Conservation (phyloP, 805 yeast species). For the Lachancea kluyveri region DNA sequence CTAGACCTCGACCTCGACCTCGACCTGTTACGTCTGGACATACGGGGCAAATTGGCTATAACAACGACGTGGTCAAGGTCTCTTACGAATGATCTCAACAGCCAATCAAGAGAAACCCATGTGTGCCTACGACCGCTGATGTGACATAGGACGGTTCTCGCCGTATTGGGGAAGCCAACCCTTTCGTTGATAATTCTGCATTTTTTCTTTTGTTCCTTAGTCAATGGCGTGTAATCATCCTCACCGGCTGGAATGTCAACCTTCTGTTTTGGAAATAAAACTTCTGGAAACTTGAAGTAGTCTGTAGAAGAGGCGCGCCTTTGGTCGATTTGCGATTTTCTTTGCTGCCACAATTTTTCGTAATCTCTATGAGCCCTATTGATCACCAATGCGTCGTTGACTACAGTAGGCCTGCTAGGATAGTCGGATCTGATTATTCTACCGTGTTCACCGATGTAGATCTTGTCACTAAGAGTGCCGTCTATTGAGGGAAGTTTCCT, state of each 20-base stretch:
- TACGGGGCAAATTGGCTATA: conserved; percentile 37
- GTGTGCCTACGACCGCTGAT: conserved; percentile 69
- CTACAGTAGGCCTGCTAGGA: conserved; percentile 29
- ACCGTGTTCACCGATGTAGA: conserved; percentile 26
- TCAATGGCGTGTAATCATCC: conserved; percentile 19
- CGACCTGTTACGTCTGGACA: conserved; percentile 9
- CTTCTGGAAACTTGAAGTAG: conserved; percentile 19
- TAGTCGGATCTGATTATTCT: conserved; percentile 30
- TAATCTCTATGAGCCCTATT: conserved; percentile 21
- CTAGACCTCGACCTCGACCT: conserved; percentile 12
- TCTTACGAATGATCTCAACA: conserved; percentile 45
- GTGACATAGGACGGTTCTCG: conserved; percentile 54
- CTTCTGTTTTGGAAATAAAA: conserved; percentile 13
- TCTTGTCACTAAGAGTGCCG: conserved; percentile 9
- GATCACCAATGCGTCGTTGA: conserved; percentile 27
- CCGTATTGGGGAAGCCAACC: conserved; percentile 22
- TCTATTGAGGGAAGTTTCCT: conserved; percentile 1
- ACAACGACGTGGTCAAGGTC: conserved; percentile 65
- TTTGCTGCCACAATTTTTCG: conserved; percentile 18
- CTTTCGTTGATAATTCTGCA: conserved; percentile 16
- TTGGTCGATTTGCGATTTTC: conserved; percentile 14
- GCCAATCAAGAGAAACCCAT: conserved; percentile 79
- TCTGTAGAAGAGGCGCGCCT: conserved; percentile 10
- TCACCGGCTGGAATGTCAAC: conserved; percentile 5
- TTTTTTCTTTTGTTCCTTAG: conserved; percentile 21